phyloP scores from a whole-genome alignment of 768 basidiomycete species.

The Amanita rimosa region DNA sequence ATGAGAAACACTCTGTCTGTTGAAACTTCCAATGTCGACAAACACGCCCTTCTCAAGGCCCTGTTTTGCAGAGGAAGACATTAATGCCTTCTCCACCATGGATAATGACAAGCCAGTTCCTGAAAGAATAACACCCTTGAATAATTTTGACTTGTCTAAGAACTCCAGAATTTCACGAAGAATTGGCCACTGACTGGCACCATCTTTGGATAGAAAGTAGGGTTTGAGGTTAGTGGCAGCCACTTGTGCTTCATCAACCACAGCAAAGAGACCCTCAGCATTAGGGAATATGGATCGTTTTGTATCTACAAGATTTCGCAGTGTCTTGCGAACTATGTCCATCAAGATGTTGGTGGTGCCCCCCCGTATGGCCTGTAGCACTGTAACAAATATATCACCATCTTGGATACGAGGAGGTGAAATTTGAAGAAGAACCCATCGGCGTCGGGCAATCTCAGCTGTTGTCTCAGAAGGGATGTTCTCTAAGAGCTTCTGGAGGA shows the following conservation, averaged over 20 bases:
- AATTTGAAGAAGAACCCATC: constrained; percentile 9
- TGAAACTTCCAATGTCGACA: background rate
- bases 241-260: background rate
- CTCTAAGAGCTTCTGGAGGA: too few species aligned
- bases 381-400: background rate
- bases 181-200: background rate
- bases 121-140: background rate
- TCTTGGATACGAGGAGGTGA: constrained; percentile 2
- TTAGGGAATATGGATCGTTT: background rate
- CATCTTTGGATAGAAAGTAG: background rate
- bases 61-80: background rate
- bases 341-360: background rate
- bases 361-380: background rate
- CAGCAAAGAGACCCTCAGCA: background rate
- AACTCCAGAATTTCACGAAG: background rate
- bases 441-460: background rate
- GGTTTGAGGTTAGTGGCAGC: background rate
- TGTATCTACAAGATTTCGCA: background rate
- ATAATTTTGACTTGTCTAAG: background rate
- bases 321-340: background rate
- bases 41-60: background rate
- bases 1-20: background rate
- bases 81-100: background rate
- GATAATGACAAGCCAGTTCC: background rate
- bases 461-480: too few species aligned